Conservation (phyloP, 164 flowering plant species). For the Tinospora cordifolia region DNA sequence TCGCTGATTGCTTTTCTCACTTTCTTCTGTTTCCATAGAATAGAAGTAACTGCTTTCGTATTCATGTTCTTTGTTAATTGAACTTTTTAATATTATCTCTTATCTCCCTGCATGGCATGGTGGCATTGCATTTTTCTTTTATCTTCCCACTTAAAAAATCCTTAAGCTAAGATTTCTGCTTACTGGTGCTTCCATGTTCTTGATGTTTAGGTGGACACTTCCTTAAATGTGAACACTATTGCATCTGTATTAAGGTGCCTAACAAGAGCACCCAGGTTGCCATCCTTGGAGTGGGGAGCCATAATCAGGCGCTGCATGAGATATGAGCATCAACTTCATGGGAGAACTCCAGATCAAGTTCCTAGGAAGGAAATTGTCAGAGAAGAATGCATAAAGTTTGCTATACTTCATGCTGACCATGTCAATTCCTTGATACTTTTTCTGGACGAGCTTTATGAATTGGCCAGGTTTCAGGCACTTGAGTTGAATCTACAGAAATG, state of each 20-base stretch:
- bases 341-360: conserved; percentile 20
- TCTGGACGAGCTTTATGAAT: conserved; percentile 73
- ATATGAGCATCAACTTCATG: conserved; percentile 48
- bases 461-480: conserved; percentile 66
- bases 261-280: conserved; percentile 72
- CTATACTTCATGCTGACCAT: conserved; percentile 68
- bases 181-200: conserved; percentile 8
- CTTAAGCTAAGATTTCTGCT: background rate
- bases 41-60: too few relatives aligned
- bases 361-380: conserved; percentile 35
- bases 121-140: background rate
- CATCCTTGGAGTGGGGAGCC: conserved; percentile 80
- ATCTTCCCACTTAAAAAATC: background rate
- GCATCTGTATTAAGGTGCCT: conserved; percentile 61
- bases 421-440: conserved; percentile 49
- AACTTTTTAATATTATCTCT: too few relatives aligned
- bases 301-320: conserved; percentile 77
- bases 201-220: conserved; percentile 29
- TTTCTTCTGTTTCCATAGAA: too few relatives aligned
- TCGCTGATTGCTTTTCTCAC: too few relatives aligned
- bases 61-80: background rate
- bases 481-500: conserved; percentile 58
- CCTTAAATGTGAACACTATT: conserved; percentile 36
- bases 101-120: background rate
- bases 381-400: conserved; percentile 60